Base-by-base conservation (phyloP, 2,329 filamentous ascomycete genomes). In the Penicillium hordei region DNA sequence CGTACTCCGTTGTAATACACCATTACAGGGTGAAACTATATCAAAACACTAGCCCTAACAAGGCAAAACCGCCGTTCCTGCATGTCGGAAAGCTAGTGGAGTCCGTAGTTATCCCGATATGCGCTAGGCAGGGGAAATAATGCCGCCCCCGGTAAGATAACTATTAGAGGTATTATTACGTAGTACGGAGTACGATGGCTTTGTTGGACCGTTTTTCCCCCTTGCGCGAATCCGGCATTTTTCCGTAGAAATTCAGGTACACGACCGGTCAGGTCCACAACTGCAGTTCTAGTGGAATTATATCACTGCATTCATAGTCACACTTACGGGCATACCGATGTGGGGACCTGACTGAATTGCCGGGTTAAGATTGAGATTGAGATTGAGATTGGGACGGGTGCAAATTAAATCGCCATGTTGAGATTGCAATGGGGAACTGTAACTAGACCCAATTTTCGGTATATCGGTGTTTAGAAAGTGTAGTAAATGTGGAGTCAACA, bases 291-390 rank as follows among this genome's bases (percentile, higher is more conserved):
- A 13, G 19, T 40, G 19, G 39, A 23, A 44, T n/a, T 29, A 29
- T 27, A 29, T 40, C 12, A 21, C 4, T 44, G 9, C 23, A 19
- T 12, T 29, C 42, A 29, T 19, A 7, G 17, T 17, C 29, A 21
- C 31, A 10, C 17, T 15, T 4, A 48, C 43, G 52, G 52, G 44
- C 52, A 54, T 48, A 50, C 36, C 38, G 52, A 54, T 54, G 27
- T 19, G 7, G 19, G 13, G 29, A 33, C 29, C 19, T n/a, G 29
- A 21, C 31, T 15, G 15, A 23, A 40, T 39, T n/a, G 31, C 8
- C 5, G 29, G 21, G 19, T 19, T 13, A n/a, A n/a, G n/a, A n/a
- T n/a, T 23, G 15, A 12, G 34, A 34, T 25, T 33, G 13, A 5
- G 6, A 49, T 55, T 49, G 38, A 42, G 36, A 42, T 55, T 39